These are phyloP conservation scores for Polygonum aviculare DNA, from an alignment of 148 eudicot genomes.

Conservation along the genomic window DNA sequence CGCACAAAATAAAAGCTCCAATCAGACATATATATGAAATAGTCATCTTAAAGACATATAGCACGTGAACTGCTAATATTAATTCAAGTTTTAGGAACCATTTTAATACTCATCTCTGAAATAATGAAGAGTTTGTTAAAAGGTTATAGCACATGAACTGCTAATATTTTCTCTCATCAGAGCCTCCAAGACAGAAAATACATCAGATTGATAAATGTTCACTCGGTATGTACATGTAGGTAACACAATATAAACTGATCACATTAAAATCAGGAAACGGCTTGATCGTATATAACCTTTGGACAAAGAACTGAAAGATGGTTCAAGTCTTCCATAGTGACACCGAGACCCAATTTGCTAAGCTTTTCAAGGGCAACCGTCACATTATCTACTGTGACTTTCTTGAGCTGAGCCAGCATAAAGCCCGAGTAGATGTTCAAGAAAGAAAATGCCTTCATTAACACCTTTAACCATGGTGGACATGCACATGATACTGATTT, in stretches of 20 bases:
- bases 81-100: not conserved
- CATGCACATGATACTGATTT: constrained; percentile 48
- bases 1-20: not conserved
- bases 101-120: not conserved
- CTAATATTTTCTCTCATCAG: not conserved
- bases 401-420: constrained; percentile 31
- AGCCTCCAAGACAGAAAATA: not conserved
- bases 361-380: constrained; percentile 48
- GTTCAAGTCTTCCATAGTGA: constrained; percentile 47
- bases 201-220: not conserved
- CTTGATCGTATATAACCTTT: constrained; percentile 31
- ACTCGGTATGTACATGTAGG: not conserved
- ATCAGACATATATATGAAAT: not conserved
- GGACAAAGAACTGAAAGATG: constrained; percentile 66
- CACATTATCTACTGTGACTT: constrained; percentile 36
- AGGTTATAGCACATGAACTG: not conserved
- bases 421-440: constrained; percentile 50
- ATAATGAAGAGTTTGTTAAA: not conserved
- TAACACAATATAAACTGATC: not conserved
- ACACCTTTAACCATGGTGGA: constrained; percentile 60
- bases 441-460: constrained; percentile 53
- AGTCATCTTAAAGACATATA: not conserved
- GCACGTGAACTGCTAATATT: too few relatives aligned
- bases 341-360: constrained; percentile 35
- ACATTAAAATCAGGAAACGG: not conserved